Evolutionary conservation across 2,329 filamentous ascomycete genomes (phyloP), one percentile per base, ranked within the genome.

Genomic region (Xylariales sp.): DNA sequence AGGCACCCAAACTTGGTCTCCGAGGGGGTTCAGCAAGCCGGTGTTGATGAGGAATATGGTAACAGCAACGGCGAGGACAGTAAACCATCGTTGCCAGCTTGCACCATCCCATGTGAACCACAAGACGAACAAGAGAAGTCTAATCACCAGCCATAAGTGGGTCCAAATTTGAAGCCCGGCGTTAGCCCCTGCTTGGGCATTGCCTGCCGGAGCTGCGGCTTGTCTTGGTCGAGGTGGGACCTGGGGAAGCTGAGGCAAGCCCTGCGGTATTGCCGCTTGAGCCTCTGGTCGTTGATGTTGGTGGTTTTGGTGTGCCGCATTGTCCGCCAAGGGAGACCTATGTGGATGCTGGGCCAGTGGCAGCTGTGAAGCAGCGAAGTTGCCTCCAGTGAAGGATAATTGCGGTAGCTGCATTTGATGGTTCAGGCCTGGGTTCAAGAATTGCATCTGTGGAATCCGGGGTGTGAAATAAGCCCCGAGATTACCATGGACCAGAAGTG

Each of bases 141-240:
- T 71, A 25, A 78, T 62, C 1, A 82, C 50, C 38, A 83, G 66
- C 80, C 79, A 84, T 20, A 84, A 55, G 39, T 82, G 73, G n/a
- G 77, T 77, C 66, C 74, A 76, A n/a, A 78, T 40, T 12, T 68
- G 67, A 4, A 63, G 66, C 35, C 69, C 42, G 16, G 55, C 46
- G 25, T 71, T 45, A 14, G 66, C 61, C 20, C 59, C 61, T 21
- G 56, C 50, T 34, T 61, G 60, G 10, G 49, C 48, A 29, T 60
- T 57, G 43, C 50, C 51, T 8, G 54, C 52, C 37, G 52, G 52
- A 16, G 52, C 57, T 25, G 58, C 40, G 14, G 51, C 52, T 18
- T 58, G 55, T 29, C 53, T 51, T 24, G 53, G 46, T 12, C 58
- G 59, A 18, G 53, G 50, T 31, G 58, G 57, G 5, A 46, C 51